Conservation (phyloP, 306 rosid species). For the Pterocarpus macrocarpus region DNA sequence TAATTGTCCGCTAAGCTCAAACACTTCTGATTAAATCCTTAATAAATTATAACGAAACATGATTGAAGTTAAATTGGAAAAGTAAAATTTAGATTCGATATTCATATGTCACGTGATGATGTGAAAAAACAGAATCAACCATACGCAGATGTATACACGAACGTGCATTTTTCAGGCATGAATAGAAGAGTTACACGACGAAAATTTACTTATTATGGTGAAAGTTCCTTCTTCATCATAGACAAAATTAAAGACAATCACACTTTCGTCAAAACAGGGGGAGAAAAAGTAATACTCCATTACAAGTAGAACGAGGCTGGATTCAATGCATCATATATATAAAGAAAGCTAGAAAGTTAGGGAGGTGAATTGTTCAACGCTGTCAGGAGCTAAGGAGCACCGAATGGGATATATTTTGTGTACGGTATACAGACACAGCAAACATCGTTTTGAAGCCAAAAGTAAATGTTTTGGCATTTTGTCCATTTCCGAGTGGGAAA, state of each 20-base stretch:
- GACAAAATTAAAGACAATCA: background rate
- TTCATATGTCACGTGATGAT: background rate
- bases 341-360: slow-evolving; percentile 33
- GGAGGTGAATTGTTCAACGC: slow-evolving; percentile 17
- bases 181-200: background rate
- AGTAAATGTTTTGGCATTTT: background rate
- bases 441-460: slow-evolving; percentile 25
- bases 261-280: background rate
- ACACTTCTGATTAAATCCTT: background rate
- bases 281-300: background rate
- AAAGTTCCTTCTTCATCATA: background rate
- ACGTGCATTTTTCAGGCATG: background rate
- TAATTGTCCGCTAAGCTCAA: background rate
- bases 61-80: background rate
- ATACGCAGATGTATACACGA: background rate
- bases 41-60: background rate
- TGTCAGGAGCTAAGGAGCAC: slow-evolving; percentile 8
- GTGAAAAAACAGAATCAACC: background rate
- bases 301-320: slow-evolving; percentile 1
- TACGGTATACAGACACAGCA: background rate
- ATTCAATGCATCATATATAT: slow-evolving; percentile 35
- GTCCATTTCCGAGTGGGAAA: background rate
- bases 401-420: background rate
- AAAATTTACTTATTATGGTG: slow-evolving; percentile 1
- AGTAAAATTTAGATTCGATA: background rate